Evolutionary conservation across 805 yeast species (phyloP), one percentile per base, ranked within the genome.

Genomic region (Lipomyces orientalis): DNA sequence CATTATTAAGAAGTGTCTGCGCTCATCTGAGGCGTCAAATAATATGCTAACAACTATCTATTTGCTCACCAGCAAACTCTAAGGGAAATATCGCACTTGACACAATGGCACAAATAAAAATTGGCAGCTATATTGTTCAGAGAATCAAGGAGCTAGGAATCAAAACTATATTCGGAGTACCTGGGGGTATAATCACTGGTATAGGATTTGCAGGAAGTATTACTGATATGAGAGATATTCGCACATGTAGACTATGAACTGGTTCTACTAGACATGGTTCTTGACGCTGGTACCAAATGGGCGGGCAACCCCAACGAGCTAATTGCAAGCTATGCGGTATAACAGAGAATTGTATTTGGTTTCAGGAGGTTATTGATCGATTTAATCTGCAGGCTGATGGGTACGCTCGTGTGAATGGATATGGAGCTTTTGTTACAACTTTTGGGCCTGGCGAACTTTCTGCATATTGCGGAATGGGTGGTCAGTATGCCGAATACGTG

Each of bases 401-500:
- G 1, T 39, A 39, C 14, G 46, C 46, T 10, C 46, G 46, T 39
- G 46, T 39, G n/a, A 39, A 39, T 39, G 46, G 46, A 39, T 39
- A 39, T 39, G 46, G 46, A 12, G 46, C 46, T 2, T 39, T 39
- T 39, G n/a, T 39, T 6, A 39, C 46, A 39, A 39, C 46, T 39
- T 39, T 39, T 39, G 46, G 46, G 5, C 46, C 46, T 8, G 46
- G 46, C 46, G 46, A 39, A 39, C 46, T 39, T 2, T 39, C 46
- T 39, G 46, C 46, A 39, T 39, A 39, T 39, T 39, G 46, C n/a
- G 97, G 95, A 75, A 85, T 91, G 76, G 97, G 93, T 57, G 97
- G 97, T 74, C 83, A 95, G 62, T 91, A 87, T 80, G 93, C 97
- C 71, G 97, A 91, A 80, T 96, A 91, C 80, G 93, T 91, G 2